Conservation (phyloP, 305 asterid genomes). For the Solanum hybrid region DNA sequence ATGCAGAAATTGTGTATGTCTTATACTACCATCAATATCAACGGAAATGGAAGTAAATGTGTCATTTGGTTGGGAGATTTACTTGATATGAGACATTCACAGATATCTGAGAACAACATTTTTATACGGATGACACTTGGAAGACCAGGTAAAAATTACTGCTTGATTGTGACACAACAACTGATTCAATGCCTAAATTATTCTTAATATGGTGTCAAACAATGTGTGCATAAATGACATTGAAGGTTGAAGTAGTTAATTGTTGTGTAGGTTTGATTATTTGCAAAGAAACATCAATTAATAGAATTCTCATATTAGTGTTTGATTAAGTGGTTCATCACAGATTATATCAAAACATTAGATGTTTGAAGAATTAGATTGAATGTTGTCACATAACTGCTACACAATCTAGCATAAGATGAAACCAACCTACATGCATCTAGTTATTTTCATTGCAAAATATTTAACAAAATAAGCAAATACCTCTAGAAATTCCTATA, state of each 20-base stretch:
- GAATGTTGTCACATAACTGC: background rate
- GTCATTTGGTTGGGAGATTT: background rate
- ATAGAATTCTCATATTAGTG: background rate
- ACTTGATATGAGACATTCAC: background rate
- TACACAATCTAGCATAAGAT: background rate
- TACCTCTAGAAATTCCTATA: background rate
- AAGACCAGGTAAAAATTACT: too few species aligned
- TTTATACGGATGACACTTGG: background rate
- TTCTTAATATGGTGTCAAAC: background rate
- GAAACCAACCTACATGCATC: background rate
- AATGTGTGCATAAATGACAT: background rate
- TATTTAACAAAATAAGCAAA: background rate
- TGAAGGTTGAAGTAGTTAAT: background rate
- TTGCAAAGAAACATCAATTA: background rate
- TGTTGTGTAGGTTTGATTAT: background rate
- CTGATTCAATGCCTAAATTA: background rate
- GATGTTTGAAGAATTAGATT: background rate
- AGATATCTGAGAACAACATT: background rate
- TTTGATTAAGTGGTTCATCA: background rate
- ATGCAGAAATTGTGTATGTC: background rate
- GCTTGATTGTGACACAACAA: background rate
- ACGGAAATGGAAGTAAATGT: background rate
- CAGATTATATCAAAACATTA: background rate
- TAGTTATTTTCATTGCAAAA: background rate
- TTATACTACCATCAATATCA: background rate